phyloP scores from a whole-genome alignment of 2,329 filamentous ascomycete species.

The Phialophora chinensis region DNA sequence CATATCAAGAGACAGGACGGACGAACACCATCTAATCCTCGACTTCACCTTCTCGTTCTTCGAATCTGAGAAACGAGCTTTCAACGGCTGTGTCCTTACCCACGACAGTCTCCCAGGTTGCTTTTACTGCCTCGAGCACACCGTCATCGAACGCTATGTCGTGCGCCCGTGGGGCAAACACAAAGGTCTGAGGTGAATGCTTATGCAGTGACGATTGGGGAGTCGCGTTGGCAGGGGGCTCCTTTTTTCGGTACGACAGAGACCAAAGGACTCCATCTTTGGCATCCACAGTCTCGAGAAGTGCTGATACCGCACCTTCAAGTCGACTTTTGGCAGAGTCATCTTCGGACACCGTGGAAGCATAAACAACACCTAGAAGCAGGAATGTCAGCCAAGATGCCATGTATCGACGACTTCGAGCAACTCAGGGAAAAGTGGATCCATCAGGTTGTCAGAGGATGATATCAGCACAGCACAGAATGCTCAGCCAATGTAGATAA shows the following conservation, averaged over 20 bases:
- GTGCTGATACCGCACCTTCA: conserved; percentile 25
- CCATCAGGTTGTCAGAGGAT: conserved; percentile 89
- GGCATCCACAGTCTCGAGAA: conserved; percentile 24
- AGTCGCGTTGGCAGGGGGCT: conserved; percentile 30
- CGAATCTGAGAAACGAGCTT: conserved; percentile 60
- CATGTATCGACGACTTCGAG: conserved; percentile 10
- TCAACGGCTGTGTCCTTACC: conserved; percentile 57
- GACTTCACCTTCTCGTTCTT: conserved; percentile 29
- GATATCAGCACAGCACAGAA: conserved; percentile 75
- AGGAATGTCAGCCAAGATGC: conserved; percentile 28
- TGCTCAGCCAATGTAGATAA: conserved; percentile 99
- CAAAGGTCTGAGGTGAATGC: conserved; percentile 52
- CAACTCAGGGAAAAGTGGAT: conserved; percentile 42
- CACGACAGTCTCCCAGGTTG: conserved; percentile 71
- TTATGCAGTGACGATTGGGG: conserved; percentile 18
- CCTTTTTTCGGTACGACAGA: conserved; percentile 55
- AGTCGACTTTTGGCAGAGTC: conserved; percentile 25
- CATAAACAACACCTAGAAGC: conserved; percentile 63
- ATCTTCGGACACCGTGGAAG: conserved; percentile 46
- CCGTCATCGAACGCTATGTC: conserved; percentile 77
- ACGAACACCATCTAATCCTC: conserved; percentile 18
- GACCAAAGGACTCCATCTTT: conserved; percentile 32
- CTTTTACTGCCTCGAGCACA: conserved; percentile 68
- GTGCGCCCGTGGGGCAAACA: conserved; percentile 64
- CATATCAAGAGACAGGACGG: neutral